phyloP scores from a whole-genome alignment of 2,329 filamentous ascomycete species.

The Parascedosporium putredinis region DNA sequence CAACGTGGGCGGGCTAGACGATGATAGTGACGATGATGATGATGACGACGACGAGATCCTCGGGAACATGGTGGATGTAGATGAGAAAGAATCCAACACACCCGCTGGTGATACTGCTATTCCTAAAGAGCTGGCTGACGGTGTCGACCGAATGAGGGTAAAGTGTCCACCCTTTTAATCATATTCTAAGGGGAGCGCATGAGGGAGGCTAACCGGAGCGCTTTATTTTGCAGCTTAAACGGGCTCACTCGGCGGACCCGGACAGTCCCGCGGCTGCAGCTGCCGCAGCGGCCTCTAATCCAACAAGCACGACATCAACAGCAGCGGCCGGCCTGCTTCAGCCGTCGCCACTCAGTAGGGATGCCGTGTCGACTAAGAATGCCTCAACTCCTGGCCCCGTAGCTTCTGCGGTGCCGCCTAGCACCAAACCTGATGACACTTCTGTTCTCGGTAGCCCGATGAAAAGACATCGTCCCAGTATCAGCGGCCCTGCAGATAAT shows the following conservation, averaged over 20 bases:
- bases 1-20: conserved; percentile 44
- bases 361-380: conserved; percentile 27
- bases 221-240: conserved; percentile 53
- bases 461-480: conserved; percentile 62
- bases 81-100: conserved; percentile 49
- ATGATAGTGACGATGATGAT: conserved; percentile 65
- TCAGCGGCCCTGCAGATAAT: conserved; percentile 5
- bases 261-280: conserved; percentile 29
- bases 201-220: conserved; percentile 19
- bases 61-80: conserved; percentile 53
- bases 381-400: conserved; percentile 24
- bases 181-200: too few species aligned
- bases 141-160: conserved; percentile 74
- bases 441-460: conserved; percentile 53
- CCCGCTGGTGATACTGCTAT: conserved; percentile 62
- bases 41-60: conserved; percentile 58
- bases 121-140: conserved; percentile 67
- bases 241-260: conserved; percentile 66
- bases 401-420: conserved; percentile 8
- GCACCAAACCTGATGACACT: conserved; percentile 11
- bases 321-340: conserved; percentile 34
- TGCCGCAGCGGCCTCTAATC: too few species aligned
- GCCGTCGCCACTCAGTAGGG: conserved; percentile 17
- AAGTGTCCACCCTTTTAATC: conserved; percentile 15
- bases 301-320: conserved; percentile 22